Evolutionary conservation across 2,329 filamentous ascomycete species (phyloP), one percentile per base, ranked within the genome.

Genomic region (Trichoderma sp.): DNA sequence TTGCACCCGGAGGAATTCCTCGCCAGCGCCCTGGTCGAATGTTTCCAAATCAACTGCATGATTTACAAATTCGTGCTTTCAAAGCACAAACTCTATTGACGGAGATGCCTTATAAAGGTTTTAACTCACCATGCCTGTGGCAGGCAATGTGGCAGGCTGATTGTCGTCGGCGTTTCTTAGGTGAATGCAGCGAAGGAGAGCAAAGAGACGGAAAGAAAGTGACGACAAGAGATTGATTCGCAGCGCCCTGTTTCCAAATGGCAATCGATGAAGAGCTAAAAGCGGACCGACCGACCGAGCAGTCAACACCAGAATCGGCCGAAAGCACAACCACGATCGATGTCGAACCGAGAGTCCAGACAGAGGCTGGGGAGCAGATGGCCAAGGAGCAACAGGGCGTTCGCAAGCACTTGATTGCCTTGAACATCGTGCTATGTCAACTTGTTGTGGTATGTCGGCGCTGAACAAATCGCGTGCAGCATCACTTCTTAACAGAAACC

Each of bases 351-450:
- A 42, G 50, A 22, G n/a, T 32, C 27, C 60, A 39, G 12, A 39
- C n/a, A 17, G 35, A 45, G 13, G 35, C 5, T 17, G 60, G 34
- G 19, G 60, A 32, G 3, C 25, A 42, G 45, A 35, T 22, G 3
- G 13, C 22, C 8, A 64, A 64, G 25, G 25, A n/a, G 13, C 6
- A 64, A 13, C 17, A 42, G 27, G 60, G 60, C 6, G 12, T 54
- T 8, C 60, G 50, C 34, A 52, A 64, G 35, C 60, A 64, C 35
- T 17, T 54, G 25, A 34, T 64, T 29, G 60, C 60, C 17, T 13
- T 64, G n/a, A 64, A 50, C 50, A 54, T 64, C n/a, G 60, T 64
- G 60, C 50, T 64, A 8, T 64, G 60, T 32, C 60, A 64, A 29
- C 60, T 64, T 17, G 50, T 64, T 22, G 60, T 64, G 48, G 60